A percentile compares a stretch with the other conserved stretches of the same genome.
These are phyloP conservation scores for Entamoeba invadens DNA, from an alignment of 208 protist species.

Conservation along the genomic window DNA sequence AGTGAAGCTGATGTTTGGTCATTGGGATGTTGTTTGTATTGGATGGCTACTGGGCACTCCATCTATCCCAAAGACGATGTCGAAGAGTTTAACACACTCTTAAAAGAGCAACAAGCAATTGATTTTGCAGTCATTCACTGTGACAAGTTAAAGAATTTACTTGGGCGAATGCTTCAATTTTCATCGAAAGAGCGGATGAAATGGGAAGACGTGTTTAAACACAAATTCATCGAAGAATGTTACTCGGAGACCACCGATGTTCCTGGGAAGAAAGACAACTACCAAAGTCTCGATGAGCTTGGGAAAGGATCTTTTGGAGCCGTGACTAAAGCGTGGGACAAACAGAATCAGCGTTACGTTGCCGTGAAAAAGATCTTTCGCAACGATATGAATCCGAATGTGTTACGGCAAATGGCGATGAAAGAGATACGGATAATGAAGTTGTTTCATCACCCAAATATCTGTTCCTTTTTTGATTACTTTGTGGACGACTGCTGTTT, in stretches of 20 bases:
- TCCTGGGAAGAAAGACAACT: not conserved
- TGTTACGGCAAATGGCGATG: not conserved
- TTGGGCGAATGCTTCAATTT: not conserved
- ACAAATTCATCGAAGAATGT: not conserved
- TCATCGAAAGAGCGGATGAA: not conserved
- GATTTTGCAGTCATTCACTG: not conserved
- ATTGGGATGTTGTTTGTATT: conserved; percentile 42
- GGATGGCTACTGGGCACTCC: conserved; percentile 34
- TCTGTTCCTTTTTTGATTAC: not conserved
- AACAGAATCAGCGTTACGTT: not conserved
- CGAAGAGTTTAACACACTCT: not conserved
- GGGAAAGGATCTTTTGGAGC: not conserved
- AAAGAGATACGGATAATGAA: not conserved
- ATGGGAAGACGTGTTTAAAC: not conserved
- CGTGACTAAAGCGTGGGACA: not conserved
- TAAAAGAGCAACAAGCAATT: not conserved
- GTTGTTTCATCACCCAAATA: not conserved
- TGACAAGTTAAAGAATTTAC: not conserved
- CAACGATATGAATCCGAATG: not conserved
- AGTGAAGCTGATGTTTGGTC: conserved; percentile 45
- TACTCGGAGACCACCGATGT: not conserved
- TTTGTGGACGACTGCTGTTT: not conserved
- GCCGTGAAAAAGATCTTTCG: not conserved
- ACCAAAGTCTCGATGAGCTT: not conserved
- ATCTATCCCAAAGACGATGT: conserved; percentile 29